phyloP scores from a whole-genome alignment of 768 basidiomycete genomes.

The Phanerochaete sordida region DNA sequence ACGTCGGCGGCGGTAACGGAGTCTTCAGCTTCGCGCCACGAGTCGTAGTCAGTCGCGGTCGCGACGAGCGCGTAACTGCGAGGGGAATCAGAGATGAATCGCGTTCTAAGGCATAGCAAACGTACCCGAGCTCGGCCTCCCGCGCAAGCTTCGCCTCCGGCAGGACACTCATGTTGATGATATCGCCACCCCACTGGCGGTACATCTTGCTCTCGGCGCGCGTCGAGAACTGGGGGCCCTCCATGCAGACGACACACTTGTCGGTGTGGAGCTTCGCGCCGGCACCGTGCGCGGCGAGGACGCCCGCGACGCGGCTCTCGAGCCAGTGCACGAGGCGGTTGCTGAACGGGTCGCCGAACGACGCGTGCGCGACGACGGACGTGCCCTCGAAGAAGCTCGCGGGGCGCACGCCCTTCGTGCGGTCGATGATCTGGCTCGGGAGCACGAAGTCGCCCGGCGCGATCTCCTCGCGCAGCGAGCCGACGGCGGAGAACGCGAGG shows the following conservation, averaged over 20 bases:
- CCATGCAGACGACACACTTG: slow-evolving; percentile 93
- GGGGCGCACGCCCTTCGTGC: slow-evolving; percentile 91
- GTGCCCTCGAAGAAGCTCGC: slow-evolving; percentile 84
- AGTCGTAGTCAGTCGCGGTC: slow-evolving; percentile 92
- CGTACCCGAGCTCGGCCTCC: slow-evolving; percentile 90
- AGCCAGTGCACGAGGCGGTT: slow-evolving; percentile 61
- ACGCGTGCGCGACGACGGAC: slow-evolving; percentile 83
- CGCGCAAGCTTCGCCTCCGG: slow-evolving; percentile 97
- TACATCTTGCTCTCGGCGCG: slow-evolving; percentile 96
- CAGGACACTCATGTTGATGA: slow-evolving; percentile 96
- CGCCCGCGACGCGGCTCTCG: slow-evolving; percentile 57
- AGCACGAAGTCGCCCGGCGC: slow-evolving; percentile 85
- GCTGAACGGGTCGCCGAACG: slow-evolving; percentile 93
- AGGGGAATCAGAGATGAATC: not conserved
- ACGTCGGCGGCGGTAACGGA: slow-evolving; percentile 91
- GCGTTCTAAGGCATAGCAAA: slow-evolving; percentile 2
- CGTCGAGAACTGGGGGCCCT: slow-evolving; percentile 98
- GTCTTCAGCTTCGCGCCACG: slow-evolving; percentile 80
- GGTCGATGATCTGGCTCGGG: slow-evolving; percentile 91
- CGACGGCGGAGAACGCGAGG: slow-evolving; percentile 94
- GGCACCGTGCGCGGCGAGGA: slow-evolving; percentile 50
- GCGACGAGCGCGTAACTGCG: slow-evolving; percentile 88
- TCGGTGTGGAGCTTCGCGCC: slow-evolving; percentile 68
- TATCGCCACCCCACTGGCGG: slow-evolving; percentile 84
- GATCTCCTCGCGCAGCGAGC: slow-evolving; percentile 92